phyloP scores from a whole-genome alignment of 768 basidiomycete genomes.

The Mycena olivaceomarginata region DNA sequence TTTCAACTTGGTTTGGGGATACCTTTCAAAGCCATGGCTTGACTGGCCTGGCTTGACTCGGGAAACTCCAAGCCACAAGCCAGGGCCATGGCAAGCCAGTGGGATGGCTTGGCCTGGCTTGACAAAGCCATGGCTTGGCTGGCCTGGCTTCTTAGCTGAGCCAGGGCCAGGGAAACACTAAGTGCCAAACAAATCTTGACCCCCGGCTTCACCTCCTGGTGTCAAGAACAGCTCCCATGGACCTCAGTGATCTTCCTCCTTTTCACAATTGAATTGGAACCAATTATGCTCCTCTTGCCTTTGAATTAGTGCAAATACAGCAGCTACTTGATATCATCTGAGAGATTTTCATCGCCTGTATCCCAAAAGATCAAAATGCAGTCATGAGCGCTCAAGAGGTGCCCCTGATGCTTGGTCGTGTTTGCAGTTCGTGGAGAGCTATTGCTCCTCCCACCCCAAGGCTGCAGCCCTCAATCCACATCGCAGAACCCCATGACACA shows the following conservation, averaged over 20 bases:
- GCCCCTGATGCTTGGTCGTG: slow-evolving; percentile 52
- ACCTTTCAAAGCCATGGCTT: background rate
- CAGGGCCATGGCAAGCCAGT: background rate
- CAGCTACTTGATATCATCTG: slow-evolving; percentile 1
- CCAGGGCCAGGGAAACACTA: too few relatives aligned
- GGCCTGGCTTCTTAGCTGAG: too few relatives aligned
- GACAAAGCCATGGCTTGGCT: too few relatives aligned
- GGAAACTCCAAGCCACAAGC: too few relatives aligned
- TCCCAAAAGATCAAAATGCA: slow-evolving; percentile 26
- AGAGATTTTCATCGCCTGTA: slow-evolving; percentile 35
- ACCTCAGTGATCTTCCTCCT: too few relatives aligned
- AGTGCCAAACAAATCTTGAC: too few relatives aligned
- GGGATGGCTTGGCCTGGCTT: too few relatives aligned
- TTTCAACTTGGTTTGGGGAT: background rate
- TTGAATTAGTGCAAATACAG: background rate
- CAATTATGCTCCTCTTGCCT: slow-evolving; percentile 2
- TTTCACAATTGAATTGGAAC: background rate
- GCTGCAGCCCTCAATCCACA: slow-evolving; percentile 48
- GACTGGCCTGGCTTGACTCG: background rate
- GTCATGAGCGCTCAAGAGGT: slow-evolving; percentile 42
- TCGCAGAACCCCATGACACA: slow-evolving; percentile 5
- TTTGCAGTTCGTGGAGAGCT: slow-evolving; percentile 54
- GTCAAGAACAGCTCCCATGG: too few relatives aligned
- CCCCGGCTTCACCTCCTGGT: too few relatives aligned
- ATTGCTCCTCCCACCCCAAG: slow-evolving; percentile 50